A percentile compares a stretch with the other conserved stretches of the same genome.
Conservation (phyloP, 768 basidiomycete genomes). For the Mycena leptocephala region DNA sequence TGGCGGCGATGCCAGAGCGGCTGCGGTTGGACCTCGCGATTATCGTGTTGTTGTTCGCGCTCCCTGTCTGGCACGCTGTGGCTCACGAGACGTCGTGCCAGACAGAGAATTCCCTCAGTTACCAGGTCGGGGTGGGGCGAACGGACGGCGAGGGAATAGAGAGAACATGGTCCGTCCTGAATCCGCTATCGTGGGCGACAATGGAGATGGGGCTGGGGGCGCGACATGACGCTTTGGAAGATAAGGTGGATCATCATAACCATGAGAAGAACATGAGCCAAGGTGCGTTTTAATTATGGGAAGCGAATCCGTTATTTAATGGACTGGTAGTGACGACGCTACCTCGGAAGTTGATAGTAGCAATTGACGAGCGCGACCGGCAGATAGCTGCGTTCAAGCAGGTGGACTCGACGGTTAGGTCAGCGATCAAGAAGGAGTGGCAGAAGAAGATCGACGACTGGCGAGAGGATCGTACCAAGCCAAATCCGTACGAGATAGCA, state of each 20-base stretch:
- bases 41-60: background rate
- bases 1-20: no score
- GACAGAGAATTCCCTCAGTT: conserved; percentile 26
- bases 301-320: no score
- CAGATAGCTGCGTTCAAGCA: background rate
- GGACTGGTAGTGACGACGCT: no score
- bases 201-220: no score
- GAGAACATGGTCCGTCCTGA: conserved; percentile 45
- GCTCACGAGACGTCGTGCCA: conserved; percentile 35
- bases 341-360: background rate
- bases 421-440: conserved; percentile 1
- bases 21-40: background rate
- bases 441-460: background rate
- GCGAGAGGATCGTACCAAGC: background rate
- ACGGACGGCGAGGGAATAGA: conserved; percentile 39
- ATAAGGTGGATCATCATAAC: no score
- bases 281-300: background rate
- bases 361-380: background rate
- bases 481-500: background rate
- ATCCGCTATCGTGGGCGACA: conserved; percentile 41
- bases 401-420: background rate
- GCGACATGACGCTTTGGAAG: conserved; percentile 49
- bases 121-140: conserved; percentile 21
- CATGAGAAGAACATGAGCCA: conserved; percentile 28
- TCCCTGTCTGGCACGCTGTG: no score